A percentile compares a stretch with the other conserved stretches of the same genome.
These are phyloP conservation scores for Phytopythium boreale DNA, from an alignment of 352 stramenopile species.

Conservation along the genomic window DNA sequence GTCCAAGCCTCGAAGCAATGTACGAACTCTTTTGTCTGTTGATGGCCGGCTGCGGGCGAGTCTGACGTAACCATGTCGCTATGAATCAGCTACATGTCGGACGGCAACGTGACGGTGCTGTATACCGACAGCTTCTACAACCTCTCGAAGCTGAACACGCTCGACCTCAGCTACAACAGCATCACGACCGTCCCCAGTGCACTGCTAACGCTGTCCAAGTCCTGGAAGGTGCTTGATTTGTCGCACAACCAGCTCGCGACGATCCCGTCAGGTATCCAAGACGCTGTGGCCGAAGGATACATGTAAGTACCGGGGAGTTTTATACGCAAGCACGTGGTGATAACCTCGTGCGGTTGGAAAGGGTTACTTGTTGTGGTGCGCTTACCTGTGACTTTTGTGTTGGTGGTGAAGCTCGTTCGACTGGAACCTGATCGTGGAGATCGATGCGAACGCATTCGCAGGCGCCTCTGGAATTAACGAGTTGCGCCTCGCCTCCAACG, in stretches of 20 bases:
- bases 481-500: constrained; percentile 46
- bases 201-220: constrained; percentile 37
- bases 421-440: constrained; percentile 57
- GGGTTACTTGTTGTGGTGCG: background rate
- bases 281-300: constrained; percentile 42
- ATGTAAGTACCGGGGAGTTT: constrained; percentile 30
- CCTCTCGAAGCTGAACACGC: constrained; percentile 41
- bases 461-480: constrained; percentile 42
- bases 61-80: background rate
- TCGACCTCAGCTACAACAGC: constrained; percentile 58
- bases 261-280: constrained; percentile 33
- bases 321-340: background rate
- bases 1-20: constrained; percentile 39
- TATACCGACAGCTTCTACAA: constrained; percentile 42
- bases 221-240: constrained; percentile 60
- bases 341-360: background rate
- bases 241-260: constrained; percentile 40
- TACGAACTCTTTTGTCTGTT: constrained; percentile 9
- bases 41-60: background rate
- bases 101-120: constrained; percentile 43
- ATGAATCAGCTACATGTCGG: constrained; percentile 27
- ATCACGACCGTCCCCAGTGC: constrained; percentile 32
- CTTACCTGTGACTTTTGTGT: background rate
- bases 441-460: constrained; percentile 41
- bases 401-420: constrained; percentile 49